Percentiles rank a stretch among this genome's conserved stretches.
These are phyloP conservation scores for Suillus cothurnatus DNA, from an alignment of 768 basidiomycete species.

Conservation along the genomic window DNA sequence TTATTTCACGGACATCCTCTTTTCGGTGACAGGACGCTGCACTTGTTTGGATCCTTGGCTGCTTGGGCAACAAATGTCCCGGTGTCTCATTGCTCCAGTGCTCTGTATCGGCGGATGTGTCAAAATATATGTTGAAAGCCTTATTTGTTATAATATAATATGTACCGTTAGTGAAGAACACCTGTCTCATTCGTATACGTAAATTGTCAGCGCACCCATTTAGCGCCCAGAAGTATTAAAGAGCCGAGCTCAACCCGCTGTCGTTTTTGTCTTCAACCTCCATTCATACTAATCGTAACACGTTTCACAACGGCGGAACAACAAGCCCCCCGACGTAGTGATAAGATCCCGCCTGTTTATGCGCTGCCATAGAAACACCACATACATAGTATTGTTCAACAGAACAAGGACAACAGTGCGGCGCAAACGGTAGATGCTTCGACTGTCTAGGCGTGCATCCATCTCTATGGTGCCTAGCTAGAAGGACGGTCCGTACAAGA, in stretches of 20 bases:
- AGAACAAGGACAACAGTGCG: constrained; percentile 2
- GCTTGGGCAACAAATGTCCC: not conserved
- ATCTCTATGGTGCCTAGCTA: constrained; percentile 3
- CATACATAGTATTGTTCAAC: not conserved
- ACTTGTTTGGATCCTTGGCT: not conserved
- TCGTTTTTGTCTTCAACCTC: not conserved
- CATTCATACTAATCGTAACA: not conserved
- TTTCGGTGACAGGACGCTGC: not conserved
- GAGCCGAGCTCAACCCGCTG: not conserved
- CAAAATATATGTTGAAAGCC: not conserved
- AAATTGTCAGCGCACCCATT: not conserved
- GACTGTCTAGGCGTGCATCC: not conserved
- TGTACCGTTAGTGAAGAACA: not conserved
- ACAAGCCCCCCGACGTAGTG: not conserved
- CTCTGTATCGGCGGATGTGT: not conserved
- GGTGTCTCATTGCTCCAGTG: too few species aligned
- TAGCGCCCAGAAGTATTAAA: not conserved
- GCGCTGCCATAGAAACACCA: constrained; percentile 1
- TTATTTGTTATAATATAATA: not conserved
- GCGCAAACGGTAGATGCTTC: not conserved
- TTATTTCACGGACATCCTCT: not conserved
- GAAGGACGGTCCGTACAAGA: constrained; percentile 6
- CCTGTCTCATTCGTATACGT: not conserved
- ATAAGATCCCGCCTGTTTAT: not conserved
- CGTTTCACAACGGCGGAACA: constrained; percentile 4